phyloP scores from a whole-genome alignment of 2,329 filamentous ascomycete species.

The Dissoconium aciculare region DNA sequence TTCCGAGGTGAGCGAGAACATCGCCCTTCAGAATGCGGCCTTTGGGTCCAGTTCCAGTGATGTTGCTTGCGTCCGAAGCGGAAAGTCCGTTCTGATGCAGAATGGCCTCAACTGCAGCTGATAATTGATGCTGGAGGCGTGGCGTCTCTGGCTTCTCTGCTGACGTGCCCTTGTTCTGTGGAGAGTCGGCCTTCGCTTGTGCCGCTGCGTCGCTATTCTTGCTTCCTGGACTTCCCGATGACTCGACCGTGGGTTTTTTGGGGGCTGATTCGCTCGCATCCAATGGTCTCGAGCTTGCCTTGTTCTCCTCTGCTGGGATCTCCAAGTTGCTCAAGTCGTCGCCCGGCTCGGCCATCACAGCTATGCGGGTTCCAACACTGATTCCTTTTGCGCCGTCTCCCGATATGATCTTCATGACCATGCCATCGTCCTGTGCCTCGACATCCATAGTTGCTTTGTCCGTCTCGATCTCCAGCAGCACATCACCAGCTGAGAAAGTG shows the following conservation, averaged over 20 bases:
- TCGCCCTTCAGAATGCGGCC: constrained; percentile 90
- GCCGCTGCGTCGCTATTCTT: constrained; percentile 6
- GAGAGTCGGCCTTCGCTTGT: constrained; percentile 2
- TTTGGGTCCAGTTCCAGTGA: constrained; percentile 73
- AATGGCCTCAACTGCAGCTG: constrained; percentile 54
- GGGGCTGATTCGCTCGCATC: constrained; percentile 12
- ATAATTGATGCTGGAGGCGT: no score
- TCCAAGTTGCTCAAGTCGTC: constrained; percentile 64
- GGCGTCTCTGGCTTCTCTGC: constrained; percentile 40
- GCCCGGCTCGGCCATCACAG: constrained; percentile 63
- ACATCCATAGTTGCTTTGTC: constrained; percentile 94
- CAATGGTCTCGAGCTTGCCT: constrained; percentile 9
- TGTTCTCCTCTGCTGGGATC: constrained; percentile 54
- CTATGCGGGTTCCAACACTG: constrained; percentile 67
- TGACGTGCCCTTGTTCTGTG: constrained; percentile 18
- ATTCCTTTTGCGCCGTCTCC: constrained; percentile 60
- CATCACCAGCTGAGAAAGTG: constrained; percentile 65
- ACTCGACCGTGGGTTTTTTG: constrained; percentile 12
- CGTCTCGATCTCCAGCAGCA: constrained; percentile 82
- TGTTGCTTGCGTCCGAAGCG: constrained; percentile 61
- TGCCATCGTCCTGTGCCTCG: constrained; percentile 77
- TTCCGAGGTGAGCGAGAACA: constrained; percentile 75
- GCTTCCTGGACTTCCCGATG: constrained; percentile 7
- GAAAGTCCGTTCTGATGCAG: constrained; percentile 65
- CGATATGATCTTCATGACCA: constrained; percentile 69